Base-by-base conservation (phyloP, 208 protist species). In the Acanthamoeba healyi region DNA sequence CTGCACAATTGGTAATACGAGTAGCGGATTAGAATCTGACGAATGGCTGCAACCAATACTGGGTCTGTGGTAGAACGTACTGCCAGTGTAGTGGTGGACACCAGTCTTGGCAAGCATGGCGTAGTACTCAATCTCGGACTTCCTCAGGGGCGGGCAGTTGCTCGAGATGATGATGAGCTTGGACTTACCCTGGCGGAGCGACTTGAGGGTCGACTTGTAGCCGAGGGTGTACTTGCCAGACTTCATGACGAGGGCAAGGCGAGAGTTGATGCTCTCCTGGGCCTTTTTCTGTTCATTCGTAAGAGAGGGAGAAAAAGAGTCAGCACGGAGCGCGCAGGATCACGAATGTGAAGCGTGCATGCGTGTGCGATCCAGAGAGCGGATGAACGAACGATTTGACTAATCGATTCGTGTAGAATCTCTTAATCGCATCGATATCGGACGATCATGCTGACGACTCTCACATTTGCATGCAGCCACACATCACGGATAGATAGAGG, bases 41-140 rank as follows among this genome's bases (percentile, higher is more conserved):
- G 32, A 36, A 36, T 77, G 65, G 29, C 12, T 32, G n/a, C 10
- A 36, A 12, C 19, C 29, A 72, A 94, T 67, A 7, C 67, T 32
- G 65, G 79, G 24, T 74, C n/a, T n/a, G n/a, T 91, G 19, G 24
- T 12, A 32, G 40, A 32, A 24, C 63, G 38, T 74, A 82, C 65
- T 95, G 72, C 99, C 99, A 65, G 97, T 96, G 98, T 99, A 99
- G 98, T 99, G 99, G 97, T 99, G 98, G 90, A 99, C 99, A 65
- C 96, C 96, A 77, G 99, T 99, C 97, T 99, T 99, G 97, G 98
- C 98, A 93, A 99, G 98, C 96, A 99, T 99, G 96, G 99, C 99
- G 98, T 99, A 99, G 98, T 99, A 99, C 98, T 99, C 99, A 89
- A 99, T 98, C 98, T 99, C 99, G 15, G 99, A 99, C 96, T 99